phyloP scores from a whole-genome alignment of 495 filamentous ascomycete genomes.

The Aspergillus funiculosus region DNA sequence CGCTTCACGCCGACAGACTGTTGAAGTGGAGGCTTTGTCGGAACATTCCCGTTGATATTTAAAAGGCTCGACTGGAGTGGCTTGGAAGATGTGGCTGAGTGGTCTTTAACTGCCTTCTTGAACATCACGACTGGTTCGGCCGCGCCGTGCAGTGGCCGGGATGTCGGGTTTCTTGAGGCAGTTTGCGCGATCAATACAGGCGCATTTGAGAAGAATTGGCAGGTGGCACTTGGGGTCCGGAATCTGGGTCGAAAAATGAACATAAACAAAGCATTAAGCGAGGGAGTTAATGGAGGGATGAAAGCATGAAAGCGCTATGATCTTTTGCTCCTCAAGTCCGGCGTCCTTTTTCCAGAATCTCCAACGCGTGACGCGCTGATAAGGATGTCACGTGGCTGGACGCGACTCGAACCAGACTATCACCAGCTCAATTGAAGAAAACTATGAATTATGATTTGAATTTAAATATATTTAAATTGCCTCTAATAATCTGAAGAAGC shows the following conservation, averaged over 20 bases:
- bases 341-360: too few species aligned
- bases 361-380: too few species aligned
- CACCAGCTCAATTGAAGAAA: too few species aligned
- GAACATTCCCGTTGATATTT: slow-evolving; percentile 19
- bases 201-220: slow-evolving; percentile 23
- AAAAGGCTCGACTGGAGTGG: slow-evolving; percentile 35
- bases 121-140: slow-evolving; percentile 32
- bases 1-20: slow-evolving; percentile 37
- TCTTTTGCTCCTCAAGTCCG: too few species aligned
- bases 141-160: slow-evolving; percentile 13
- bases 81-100: slow-evolving; percentile 30
- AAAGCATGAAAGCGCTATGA: not conserved
- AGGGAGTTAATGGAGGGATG: not conserved
- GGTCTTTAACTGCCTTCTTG: slow-evolving; percentile 40
- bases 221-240: slow-evolving; percentile 18
- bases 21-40: slow-evolving; percentile 21
- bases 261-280: slow-evolving; percentile 27
- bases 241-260: slow-evolving; percentile 21
- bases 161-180: slow-evolving; percentile 26
- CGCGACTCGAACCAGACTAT: too few species aligned
- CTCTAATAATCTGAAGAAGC: too few species aligned
- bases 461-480: too few species aligned
- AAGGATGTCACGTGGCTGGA: too few species aligned
- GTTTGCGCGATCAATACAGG: slow-evolving; percentile 17
- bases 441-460: too few species aligned